Base-by-base conservation (phyloP, 768 basidiomycete species). In the Lentinula lateritia region DNA sequence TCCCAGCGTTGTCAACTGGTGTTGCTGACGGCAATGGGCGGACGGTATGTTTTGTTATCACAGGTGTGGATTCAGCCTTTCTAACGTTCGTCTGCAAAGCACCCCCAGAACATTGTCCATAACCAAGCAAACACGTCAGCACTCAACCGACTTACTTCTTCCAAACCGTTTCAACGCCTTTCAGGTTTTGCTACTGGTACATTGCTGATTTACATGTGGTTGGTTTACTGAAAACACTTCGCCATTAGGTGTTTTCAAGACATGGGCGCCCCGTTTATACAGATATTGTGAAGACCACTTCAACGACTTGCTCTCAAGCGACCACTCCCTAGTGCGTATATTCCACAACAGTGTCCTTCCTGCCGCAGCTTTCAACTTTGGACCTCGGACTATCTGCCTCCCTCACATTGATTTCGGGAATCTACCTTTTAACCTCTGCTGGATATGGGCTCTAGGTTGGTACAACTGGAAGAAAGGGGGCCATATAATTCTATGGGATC, bases 401-500 rank as follows among this genome's bases (percentile, higher is more conserved):
- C 58, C 58, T 12, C 65, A 66, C 39, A 36, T 38, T 5, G 65
- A 66, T 53, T 59, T 38, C 18, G 18, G 20, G 9, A 66, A 66
- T 46, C 57, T 65, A 20, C 28, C 65, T 20, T 54, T 35, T 12
- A 61, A 61, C 34, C 38, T 34, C 32, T 66, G 65, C 32, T 65
- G 61, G 12, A 62, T 66, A 7, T 66, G 60, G n/a, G 50, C 61
- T 39, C 35, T 63, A 16, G 65, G 65, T 15, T 12, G 43, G n/a
- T 66, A 62, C 35, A 42, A 66, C 50, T 60, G 48, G 10, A 15
- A 36, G 4, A 5, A 9, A 1, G 64, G 69, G 9, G 71, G 70
- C 7, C 71, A 72, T 45, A 43, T 72, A 5, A 53, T 70, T 0
- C 46, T 72, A 13, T 66, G 63, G 53, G 70, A 71, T 16, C 55